A percentile compares a stretch with the other conserved stretches of the same genome.
phyloP scores from a whole-genome alignment of 768 basidiomycete genomes.

The Lyophyllum atratum region DNA sequence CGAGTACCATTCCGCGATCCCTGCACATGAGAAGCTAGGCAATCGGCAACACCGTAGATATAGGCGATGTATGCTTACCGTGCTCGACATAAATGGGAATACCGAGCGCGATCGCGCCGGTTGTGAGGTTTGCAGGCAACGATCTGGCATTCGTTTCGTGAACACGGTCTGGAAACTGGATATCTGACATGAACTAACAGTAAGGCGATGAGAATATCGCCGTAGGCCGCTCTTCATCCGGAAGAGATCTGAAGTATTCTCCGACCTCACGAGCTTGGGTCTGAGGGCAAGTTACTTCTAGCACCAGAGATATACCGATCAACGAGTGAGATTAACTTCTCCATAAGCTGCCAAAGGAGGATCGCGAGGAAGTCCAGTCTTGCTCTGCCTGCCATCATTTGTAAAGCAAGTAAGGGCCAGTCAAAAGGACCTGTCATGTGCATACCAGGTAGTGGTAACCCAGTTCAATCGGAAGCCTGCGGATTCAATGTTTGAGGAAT shows the following conservation, averaged over 20 bases:
- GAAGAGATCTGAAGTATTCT: slow-evolving; percentile 61
- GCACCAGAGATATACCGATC: not conserved
- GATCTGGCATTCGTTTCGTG: slow-evolving; percentile 47
- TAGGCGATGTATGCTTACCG: slow-evolving; percentile 40
- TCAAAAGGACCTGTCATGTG: not conserved
- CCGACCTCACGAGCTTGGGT: slow-evolving; percentile 76
- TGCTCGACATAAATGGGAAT: slow-evolving; percentile 81
- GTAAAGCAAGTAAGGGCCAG: slow-evolving; percentile 7
- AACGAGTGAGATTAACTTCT: slow-evolving; percentile 42
- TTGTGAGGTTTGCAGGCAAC: slow-evolving; percentile 81
- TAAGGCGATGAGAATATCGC: slow-evolving; percentile 86
- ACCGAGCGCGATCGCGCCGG: slow-evolving; percentile 61
- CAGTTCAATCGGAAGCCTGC: slow-evolving; percentile 78
- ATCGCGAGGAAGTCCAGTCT: slow-evolving; percentile 70
- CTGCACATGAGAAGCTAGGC: slow-evolving; percentile 30
- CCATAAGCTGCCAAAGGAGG: slow-evolving; percentile 74
- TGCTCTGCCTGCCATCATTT: slow-evolving; percentile 49
- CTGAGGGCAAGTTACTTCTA: slow-evolving; percentile 29
- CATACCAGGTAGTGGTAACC: slow-evolving; percentile 66
- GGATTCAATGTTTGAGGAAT: not conserved
- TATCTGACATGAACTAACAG: slow-evolving; percentile 45
- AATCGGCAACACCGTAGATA: not conserved
- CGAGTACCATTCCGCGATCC: slow-evolving; percentile 80
- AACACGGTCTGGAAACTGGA: not conserved
- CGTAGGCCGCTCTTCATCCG: slow-evolving; percentile 68